Evolutionary conservation across 1,284 basidiomycete genomes (phyloP), one percentile per base, ranked within the genome.

Genomic region (Rhodotorula sp.): DNA sequence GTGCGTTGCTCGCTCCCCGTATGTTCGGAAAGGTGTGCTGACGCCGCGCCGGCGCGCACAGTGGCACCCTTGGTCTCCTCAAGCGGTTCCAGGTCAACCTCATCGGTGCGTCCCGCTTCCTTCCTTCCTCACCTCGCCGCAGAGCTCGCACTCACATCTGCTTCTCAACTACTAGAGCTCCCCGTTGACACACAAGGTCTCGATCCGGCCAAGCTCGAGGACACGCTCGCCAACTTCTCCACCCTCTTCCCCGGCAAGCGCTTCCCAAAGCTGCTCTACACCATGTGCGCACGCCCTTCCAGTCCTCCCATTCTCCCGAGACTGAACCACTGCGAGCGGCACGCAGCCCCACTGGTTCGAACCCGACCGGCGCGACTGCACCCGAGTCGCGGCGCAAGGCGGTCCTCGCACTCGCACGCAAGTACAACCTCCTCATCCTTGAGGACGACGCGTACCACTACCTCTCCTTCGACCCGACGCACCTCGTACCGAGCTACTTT

Each of bases 391-490:
- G 94, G 69, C 90, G 94, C 69, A 86, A 87, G 61, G 90, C 90
- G 79, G 87, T 95, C 13, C 86, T 97, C 36, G 83, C 85, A 67
- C 85, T 97, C 13, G 89, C 90, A 25, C 85, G 86, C 71, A 86
- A 91, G 79, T 86, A 92, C 80, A 86, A 91, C 79, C 87, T 97
- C 76, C 82, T 96, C 64, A 91, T 97, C 77, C 83, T 97, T 56
- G 94, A 97, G 88, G 91, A 92, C 78, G 91, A 92, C 79, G 90
- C 91, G 3, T 92, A 92, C 81, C 78, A 90, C 64, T 91, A 90
- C 82, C 90, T 88, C 68, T 70, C 84, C 83, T 80, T 86, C 83
- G 70, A 87, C 85, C 60, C 87, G 85, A 46, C 86, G 84, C 48
- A 81, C 44, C 80, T 81, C 66, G 81, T 82, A 41, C 87, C 89